phyloP scores from a whole-genome alignment of 352 stramenopile genomes.

The Pythium pyrilobum region DNA sequence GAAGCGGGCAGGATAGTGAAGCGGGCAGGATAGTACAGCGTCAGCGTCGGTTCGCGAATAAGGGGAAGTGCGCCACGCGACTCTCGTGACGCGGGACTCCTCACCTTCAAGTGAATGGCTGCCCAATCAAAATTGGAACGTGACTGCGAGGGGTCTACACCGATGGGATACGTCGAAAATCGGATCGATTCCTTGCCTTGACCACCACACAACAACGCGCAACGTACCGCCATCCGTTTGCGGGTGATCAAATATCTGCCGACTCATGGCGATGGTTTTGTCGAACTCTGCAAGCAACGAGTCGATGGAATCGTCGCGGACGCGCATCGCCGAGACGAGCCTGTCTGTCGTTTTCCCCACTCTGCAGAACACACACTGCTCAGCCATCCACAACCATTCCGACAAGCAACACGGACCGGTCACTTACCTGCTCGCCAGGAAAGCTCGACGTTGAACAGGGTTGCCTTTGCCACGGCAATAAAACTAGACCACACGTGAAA shows the following conservation, averaged over 20 bases:
- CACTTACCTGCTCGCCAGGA: slow-evolving; percentile 60
- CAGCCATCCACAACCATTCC: too few relatives aligned
- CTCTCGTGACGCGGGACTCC: too few relatives aligned
- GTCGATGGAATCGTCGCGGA: slow-evolving; percentile 77
- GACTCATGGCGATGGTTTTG: slow-evolving; percentile 55
- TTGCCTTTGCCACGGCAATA: slow-evolving; percentile 64
- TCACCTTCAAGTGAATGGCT: not conserved
- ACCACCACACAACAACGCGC: not conserved
- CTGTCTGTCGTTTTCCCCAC: slow-evolving; percentile 51
- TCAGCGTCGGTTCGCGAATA: too few relatives aligned
- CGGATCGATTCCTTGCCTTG: not conserved
- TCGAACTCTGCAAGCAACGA: slow-evolving; percentile 75
- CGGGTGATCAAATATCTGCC: slow-evolving; percentile 50
- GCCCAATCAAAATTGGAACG: not conserved
- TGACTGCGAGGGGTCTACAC: too few relatives aligned
- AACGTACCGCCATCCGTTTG: slow-evolving; percentile 32
- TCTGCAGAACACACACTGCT: slow-evolving; percentile 19
- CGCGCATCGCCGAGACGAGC: slow-evolving; percentile 50
- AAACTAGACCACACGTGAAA: slow-evolving; percentile 29
- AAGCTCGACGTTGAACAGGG: slow-evolving; percentile 34
- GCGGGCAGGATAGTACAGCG: too few relatives aligned
- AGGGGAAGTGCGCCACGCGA: too few relatives aligned
- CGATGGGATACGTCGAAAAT: too few relatives aligned
- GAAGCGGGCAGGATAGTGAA: too few relatives aligned
- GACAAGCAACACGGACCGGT: not conserved